Conservation (phyloP, 805 yeast species). For the Metschnikowia picachoensis region DNA sequence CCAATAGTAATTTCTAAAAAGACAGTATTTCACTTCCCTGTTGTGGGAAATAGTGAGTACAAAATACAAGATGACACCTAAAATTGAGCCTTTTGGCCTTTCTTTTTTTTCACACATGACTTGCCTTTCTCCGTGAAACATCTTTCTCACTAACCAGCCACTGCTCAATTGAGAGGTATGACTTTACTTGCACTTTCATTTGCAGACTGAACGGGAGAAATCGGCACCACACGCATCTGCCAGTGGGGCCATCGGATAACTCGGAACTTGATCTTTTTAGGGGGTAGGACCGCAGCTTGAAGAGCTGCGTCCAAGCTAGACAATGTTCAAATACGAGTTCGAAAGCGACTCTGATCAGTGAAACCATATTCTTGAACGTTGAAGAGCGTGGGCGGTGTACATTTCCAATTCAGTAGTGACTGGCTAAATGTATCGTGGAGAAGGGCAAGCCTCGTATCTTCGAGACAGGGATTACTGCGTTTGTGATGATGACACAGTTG, state of each 20-base stretch:
- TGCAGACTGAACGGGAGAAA: not conserved
- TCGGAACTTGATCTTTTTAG: not conserved
- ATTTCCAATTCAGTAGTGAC: not conserved
- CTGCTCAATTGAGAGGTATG: too few species aligned
- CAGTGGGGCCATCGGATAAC: too few species aligned
- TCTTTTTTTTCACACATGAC: too few species aligned
- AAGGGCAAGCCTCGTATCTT: not conserved
- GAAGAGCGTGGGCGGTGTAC: not conserved
- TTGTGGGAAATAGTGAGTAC: too few species aligned
- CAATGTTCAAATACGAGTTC: not conserved
- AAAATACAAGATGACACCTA: too few species aligned
- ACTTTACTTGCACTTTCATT: not conserved
- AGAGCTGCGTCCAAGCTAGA: too few species aligned
- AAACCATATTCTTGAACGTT: not conserved
- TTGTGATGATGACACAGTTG: not conserved
- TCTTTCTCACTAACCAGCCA: too few species aligned
- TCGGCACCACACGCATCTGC: not conserved
- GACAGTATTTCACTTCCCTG: too few species aligned
- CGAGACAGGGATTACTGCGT: not conserved
- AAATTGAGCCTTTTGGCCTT: not conserved
- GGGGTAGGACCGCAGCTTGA: too few species aligned
- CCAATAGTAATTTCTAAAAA: too few species aligned
- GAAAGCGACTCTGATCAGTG: not conserved
- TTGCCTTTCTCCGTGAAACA: too few species aligned
- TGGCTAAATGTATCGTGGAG: not conserved